Percentiles rank a stretch among this genome's conserved stretches.
Evolutionary conservation across 2,329 filamentous ascomycete species (phyloP).

Genomic region (Microcyclospora pomicola): DNA sequence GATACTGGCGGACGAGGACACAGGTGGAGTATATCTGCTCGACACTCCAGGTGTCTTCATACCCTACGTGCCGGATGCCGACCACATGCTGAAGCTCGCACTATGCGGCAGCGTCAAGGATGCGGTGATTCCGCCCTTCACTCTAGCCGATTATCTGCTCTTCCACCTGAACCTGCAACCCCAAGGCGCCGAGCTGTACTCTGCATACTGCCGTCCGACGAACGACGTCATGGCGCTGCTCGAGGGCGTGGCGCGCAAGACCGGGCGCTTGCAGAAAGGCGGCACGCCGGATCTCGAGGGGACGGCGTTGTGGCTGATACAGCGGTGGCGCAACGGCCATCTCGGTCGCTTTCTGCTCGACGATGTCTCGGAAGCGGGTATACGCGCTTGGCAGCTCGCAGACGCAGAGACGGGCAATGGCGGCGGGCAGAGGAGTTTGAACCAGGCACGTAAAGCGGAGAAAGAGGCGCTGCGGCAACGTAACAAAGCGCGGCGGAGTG

Average conservation of each 20-base stretch:
- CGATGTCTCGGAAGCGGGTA: constrained; percentile 48
- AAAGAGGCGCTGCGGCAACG: constrained; percentile 35
- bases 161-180: constrained; percentile 64
- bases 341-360: constrained; percentile 71
- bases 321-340: constrained; percentile 65
- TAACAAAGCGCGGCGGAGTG: too few species aligned
- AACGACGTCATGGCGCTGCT: constrained; percentile 71
- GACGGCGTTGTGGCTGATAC: constrained; percentile 66
- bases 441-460: constrained; percentile 53
- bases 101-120: constrained; percentile 86
- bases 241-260: constrained; percentile 53
- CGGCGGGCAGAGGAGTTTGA: constrained; percentile 39
- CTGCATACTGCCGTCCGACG: constrained; percentile 53
- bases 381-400: constrained; percentile 38
- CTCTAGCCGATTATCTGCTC: constrained; percentile 79
- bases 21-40: constrained; percentile 62
- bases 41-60: constrained; percentile 95
- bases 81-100: constrained; percentile 90
- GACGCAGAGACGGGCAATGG: constrained; percentile 22
- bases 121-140: constrained; percentile 61
- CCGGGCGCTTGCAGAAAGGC: constrained; percentile 62
- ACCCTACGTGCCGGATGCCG: constrained; percentile 71
- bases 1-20: constrained; percentile 47
- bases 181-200: constrained; percentile 40
- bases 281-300: constrained; percentile 57